Conservation (phyloP, 352 stramenopile species). For the Globisporangium ultimum region DNA sequence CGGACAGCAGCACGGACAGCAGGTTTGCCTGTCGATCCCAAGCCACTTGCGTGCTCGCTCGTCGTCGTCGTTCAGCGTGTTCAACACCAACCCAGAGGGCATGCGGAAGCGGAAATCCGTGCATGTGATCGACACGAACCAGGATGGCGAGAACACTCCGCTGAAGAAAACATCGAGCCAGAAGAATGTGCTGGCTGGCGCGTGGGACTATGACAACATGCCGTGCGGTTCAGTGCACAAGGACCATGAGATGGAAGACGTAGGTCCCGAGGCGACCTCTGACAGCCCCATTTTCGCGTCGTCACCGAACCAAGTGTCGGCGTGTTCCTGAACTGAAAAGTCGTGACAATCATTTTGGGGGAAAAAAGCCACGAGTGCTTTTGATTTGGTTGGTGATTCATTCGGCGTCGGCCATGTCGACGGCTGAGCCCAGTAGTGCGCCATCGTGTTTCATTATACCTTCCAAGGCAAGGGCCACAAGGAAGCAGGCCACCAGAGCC, state of each 20-base stretch:
- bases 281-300: constrained; percentile 22
- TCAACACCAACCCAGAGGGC: constrained; percentile 65
- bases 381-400: background rate
- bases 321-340: constrained; percentile 5
- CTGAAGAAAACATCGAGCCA: constrained; percentile 76
- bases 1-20: constrained; percentile 9
- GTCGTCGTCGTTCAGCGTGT: constrained; percentile 50
- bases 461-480: no score
- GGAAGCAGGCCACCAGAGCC: no score
- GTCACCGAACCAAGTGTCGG: background rate
- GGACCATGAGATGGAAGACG: constrained; percentile 55
- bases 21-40: constrained; percentile 48
- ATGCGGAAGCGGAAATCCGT: constrained; percentile 76
- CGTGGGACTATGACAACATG: constrained; percentile 15
- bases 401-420: no score
- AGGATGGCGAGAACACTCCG: constrained; percentile 14
- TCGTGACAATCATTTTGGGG: no score
- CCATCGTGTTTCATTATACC: no score
- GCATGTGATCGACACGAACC: constrained; percentile 41
- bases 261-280: constrained; percentile 21
- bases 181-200: constrained; percentile 44
- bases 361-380: background rate
- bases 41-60: constrained; percentile 39
- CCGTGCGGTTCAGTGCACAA: constrained; percentile 7
- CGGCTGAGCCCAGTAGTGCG: no score